Percentiles rank a stretch among this genome's conserved stretches.
Evolutionary conservation across 345 rosid species (phyloP).

Genomic region (Psidium guajava): DNA sequence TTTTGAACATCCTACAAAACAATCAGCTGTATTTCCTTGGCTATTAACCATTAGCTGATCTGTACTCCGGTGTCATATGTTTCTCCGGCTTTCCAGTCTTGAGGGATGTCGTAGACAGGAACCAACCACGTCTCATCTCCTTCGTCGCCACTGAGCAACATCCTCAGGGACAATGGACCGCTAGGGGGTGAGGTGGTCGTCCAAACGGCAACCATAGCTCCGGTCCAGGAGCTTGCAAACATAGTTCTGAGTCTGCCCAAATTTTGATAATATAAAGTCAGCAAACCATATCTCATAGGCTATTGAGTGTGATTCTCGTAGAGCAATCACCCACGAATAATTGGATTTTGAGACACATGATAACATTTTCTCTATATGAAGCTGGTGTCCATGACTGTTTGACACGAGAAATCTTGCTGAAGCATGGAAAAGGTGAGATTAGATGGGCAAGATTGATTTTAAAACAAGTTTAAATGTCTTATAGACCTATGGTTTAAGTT

Average conservation of each 20-base stretch:
- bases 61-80: constrained; percentile 58
- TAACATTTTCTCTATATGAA: not conserved
- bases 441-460: not conserved
- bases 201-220: constrained; percentile 45
- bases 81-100: constrained; percentile 53
- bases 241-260: constrained; percentile 34
- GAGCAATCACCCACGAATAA: not conserved
- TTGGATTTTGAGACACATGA: not conserved
- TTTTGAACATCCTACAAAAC: not conserved
- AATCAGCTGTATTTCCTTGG: not conserved
- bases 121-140: constrained; percentile 57
- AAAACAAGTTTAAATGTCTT: not conserved
- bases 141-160: constrained; percentile 44
- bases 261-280: not conserved
- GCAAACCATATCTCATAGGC: not conserved
- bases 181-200: constrained; percentile 45
- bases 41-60: constrained; percentile 6
- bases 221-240: constrained; percentile 49
- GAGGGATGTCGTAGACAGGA: constrained; percentile 49
- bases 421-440: not conserved
- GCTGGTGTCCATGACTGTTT: not conserved
- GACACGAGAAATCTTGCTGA: not conserved
- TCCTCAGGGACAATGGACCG: constrained; percentile 45
- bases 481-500: not conserved
- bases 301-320: not conserved